phyloP scores from a whole-genome alignment of 768 basidiomycete species.

The Mycena chlorophos region DNA sequence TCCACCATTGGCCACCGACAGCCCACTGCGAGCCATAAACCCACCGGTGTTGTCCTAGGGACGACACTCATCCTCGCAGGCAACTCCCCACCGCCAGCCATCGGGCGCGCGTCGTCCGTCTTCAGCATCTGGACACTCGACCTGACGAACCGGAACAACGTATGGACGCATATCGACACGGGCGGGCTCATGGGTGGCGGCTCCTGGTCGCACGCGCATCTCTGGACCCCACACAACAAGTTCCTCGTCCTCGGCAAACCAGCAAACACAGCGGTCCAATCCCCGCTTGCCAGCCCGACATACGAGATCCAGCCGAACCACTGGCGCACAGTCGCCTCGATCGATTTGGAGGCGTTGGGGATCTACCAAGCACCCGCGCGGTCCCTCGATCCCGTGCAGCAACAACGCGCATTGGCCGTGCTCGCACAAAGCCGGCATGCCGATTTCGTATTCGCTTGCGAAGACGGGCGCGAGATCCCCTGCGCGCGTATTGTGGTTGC shows the following conservation, averaged over 20 bases:
- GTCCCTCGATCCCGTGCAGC: constrained; percentile 2
- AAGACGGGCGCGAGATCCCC: constrained; percentile 17
- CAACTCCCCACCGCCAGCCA: neutral
- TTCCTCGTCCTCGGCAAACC: constrained; percentile 18
- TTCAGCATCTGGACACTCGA: constrained; percentile 20
- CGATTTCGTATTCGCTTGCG: constrained; percentile 21
- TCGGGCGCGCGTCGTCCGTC: neutral
- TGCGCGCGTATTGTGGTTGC: constrained; percentile 13
- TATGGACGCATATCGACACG: constrained; percentile 12
- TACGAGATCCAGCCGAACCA: neutral
- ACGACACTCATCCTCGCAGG: constrained; percentile 19
- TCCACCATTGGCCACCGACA: neutral
- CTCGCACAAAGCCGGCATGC: constrained; percentile 3
- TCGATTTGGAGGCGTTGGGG: constrained; percentile 22
- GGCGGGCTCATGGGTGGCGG: constrained; percentile 6
- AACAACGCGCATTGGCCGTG: constrained; percentile 8
- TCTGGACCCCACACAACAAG: constrained; percentile 17
- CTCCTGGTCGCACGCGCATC: constrained; percentile 10
- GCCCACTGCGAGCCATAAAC: constrained; percentile 5
- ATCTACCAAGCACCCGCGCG: constrained; percentile 22
- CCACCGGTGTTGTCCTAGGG: constrained; percentile 17
- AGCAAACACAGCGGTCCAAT: no score
- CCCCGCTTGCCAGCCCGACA: neutral
- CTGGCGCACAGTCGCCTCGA: constrained; percentile 11
- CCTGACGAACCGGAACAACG: constrained; percentile 6